Conservation (phyloP, 345 rosid genomes). For the Balakata baccata region DNA sequence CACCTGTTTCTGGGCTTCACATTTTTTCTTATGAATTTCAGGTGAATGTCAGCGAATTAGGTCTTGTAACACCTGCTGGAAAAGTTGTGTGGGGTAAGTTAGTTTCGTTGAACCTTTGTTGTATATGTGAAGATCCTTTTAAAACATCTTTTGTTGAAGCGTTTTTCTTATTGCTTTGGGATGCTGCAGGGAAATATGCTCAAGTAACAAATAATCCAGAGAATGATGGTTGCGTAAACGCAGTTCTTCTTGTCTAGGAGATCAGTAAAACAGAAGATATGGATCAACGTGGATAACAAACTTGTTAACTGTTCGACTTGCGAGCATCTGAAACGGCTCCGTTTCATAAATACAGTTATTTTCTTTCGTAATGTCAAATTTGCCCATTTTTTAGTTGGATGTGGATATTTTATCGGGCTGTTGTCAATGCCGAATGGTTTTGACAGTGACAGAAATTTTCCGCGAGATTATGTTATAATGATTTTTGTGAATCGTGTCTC, state of each 20-base stretch:
- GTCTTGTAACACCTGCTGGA: conserved; percentile 86
- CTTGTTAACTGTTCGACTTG: background rate
- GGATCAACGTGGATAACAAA: background rate
- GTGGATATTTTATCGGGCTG: background rate
- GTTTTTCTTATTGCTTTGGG: background rate
- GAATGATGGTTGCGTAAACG: conserved; percentile 85
- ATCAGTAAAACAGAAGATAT: background rate
- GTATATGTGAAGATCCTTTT: background rate
- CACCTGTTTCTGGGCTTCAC: background rate
- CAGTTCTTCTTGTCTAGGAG: conserved; percentile 71
- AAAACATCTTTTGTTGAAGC: background rate
- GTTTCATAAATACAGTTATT: background rate
- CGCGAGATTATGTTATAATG: background rate
- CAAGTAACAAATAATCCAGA: conserved; percentile 95
- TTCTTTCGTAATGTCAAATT: background rate
- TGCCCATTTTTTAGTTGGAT: background rate
- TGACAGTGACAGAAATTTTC: background rate
- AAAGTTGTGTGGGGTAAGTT: conserved; percentile 92
- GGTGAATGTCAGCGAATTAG: conserved; percentile 96
- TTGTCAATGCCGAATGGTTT: background rate
- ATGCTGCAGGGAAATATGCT: conserved; percentile 81
- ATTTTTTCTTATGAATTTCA: conserved; percentile 23
- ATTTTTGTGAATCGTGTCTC: background rate
- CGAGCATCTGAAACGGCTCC: background rate
- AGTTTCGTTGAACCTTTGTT: background rate